phyloP scores from a whole-genome alignment of 208 protist species.

The Acanthamoeba triangularis region DNA sequence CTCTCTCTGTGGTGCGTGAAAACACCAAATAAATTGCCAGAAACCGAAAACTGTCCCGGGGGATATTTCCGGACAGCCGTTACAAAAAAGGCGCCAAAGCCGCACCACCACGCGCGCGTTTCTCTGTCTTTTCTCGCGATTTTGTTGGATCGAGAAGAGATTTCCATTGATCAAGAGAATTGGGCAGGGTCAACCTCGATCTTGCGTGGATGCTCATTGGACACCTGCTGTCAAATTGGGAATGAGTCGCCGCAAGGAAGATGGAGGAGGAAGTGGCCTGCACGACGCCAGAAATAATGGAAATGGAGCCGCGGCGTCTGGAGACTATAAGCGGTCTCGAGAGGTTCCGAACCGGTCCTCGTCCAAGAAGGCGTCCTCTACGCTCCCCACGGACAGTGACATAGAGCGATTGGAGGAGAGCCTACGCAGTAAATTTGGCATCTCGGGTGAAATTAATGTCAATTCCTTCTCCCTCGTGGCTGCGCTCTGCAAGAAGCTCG shows the following conservation, averaged over 20 bases:
- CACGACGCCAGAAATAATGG: background rate
- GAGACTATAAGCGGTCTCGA: conserved; percentile 14
- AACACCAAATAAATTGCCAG: background rate
- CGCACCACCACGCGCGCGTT: background rate
- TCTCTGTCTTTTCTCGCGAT: background rate
- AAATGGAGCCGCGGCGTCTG: background rate
- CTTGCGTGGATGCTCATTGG: background rate
- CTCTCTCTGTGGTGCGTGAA: too few species aligned
- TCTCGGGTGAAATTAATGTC: conserved; percentile 1
- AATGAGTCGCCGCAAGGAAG: conserved; percentile 33
- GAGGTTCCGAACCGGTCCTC: background rate
- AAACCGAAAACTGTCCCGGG: background rate
- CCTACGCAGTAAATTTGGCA: conserved; percentile 29
- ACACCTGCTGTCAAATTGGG: background rate
- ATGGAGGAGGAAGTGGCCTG: background rate
- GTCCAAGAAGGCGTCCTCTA: background rate
- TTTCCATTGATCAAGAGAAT: background rate
- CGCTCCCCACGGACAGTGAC: background rate
- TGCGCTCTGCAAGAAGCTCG: conserved; percentile 27
- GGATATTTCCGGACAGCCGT: background rate
- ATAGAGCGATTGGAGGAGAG: conserved; percentile 50
- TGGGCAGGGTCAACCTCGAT: too few species aligned
- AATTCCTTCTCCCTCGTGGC: background rate
- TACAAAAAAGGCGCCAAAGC: conserved; percentile 19
- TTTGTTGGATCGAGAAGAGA: background rate